phyloP scores from a whole-genome alignment of 176 grass and related monocot species.

The Aegilops longissima region DNA sequence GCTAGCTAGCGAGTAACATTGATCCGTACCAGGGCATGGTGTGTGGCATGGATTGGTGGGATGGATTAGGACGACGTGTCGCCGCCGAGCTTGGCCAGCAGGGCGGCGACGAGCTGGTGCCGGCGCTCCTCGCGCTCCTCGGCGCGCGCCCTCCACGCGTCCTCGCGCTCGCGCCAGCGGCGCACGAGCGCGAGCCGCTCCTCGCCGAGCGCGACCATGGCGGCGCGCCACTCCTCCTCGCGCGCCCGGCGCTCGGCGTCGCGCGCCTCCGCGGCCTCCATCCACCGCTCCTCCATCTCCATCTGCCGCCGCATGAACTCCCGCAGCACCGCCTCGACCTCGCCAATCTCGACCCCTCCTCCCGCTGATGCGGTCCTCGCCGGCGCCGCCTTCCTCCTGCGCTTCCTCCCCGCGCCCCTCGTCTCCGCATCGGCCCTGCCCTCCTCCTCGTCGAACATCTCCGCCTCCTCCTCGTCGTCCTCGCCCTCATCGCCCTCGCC shows the following conservation, averaged over 20 bases:
- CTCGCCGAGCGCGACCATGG: constrained; percentile 71
- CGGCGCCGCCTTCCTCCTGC: constrained; percentile 6
- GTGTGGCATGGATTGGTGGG: not conserved
- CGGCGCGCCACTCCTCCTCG: constrained; percentile 80
- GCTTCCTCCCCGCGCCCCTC: constrained; percentile 7
- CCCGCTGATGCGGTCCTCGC: not conserved
- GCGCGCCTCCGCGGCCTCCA: constrained; percentile 71
- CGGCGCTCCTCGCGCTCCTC: constrained; percentile 81
- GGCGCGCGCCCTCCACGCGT: constrained; percentile 57
- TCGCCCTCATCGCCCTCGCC: constrained; percentile 35
- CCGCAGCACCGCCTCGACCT: constrained; percentile 64
- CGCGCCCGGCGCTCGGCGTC: constrained; percentile 60
- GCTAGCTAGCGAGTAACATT: not conserved
- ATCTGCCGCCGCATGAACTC: constrained; percentile 77
- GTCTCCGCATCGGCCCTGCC: constrained; percentile 10
- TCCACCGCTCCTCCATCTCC: constrained; percentile 88
- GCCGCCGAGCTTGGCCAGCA: constrained; percentile 70
- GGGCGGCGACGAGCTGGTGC: constrained; percentile 54
- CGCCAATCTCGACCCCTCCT: constrained; percentile 17
- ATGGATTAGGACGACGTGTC: constrained; percentile 19
- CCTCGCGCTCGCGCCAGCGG: constrained; percentile 73
- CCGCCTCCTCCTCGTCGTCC: constrained; percentile 34
- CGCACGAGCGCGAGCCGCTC: constrained; percentile 71
- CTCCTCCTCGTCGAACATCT: constrained; percentile 22
- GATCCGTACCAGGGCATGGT: constrained; percentile 36